Evolutionary conservation across 331 rosid genomes (phyloP), one percentile per base, ranked within the genome.

Genomic region (Cydonia oblonga): DNA sequence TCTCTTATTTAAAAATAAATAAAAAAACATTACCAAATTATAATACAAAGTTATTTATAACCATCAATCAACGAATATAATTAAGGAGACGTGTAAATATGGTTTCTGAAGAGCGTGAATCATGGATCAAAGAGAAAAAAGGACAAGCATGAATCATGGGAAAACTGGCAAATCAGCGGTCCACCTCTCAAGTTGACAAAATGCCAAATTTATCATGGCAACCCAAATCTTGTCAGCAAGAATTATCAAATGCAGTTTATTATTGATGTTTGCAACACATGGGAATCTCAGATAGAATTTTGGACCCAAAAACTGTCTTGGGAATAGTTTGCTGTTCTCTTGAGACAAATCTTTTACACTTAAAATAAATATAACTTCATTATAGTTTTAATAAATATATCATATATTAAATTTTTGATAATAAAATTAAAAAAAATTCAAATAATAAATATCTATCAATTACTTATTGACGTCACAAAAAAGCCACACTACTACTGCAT

Each of bases 261-360:
- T 32, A 28, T 70, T 30, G 35, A 20, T 70, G 74, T 40, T 54
- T 70, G 53, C 65, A 70, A 70, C 74, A 32, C 74, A 15, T 70
- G 64, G 74, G 64, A 70, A 54, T 70, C 53, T 70, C 32, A 56
- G 33, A 70, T 32, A 22, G 11, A 70, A 54, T 54, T 70, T 54
- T 28, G 23, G 32, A 32, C 52, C 74, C 19, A 13, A 32, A 64
- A 54, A 22, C 12, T 4, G 16, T 56, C 35, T 23, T 54, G 35
- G 65, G 7, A 70, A 32, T 54, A 56, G 53, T 61, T 22, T 22
- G 49, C 20, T 25, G 63, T 19, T 63, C 13, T 3, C 0, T 35
- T 35, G 42, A 2, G 42, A 9, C 42, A 35, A 35, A 35, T 35
- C 1, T 35, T 9, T 1, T 35, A 12, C 4, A 9, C 13, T 35